Percentiles rank a stretch among this genome's conserved stretches.
Evolutionary conservation across 2,329 filamentous ascomycete species (phyloP).

Genomic region (Diaporthe amygdali): DNA sequence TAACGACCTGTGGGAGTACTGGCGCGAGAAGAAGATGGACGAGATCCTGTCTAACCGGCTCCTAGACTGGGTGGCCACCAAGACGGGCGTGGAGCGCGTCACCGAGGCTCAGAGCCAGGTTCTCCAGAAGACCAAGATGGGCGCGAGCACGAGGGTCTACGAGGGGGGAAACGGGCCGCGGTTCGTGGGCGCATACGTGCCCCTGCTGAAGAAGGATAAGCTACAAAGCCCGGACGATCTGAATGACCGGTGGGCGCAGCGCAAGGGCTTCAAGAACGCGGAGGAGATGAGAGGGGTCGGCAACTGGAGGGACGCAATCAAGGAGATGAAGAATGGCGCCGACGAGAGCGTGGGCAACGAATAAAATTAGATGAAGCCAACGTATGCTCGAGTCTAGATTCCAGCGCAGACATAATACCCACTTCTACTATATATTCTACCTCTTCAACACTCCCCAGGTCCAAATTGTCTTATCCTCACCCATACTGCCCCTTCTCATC

Average conservation of each 20-base stretch:
- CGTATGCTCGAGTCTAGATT: background rate
- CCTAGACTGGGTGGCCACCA: constrained; percentile 63
- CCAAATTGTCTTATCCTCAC: background rate
- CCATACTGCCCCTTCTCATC: constrained; percentile 36
- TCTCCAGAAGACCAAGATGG: constrained; percentile 30
- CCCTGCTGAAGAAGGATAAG: constrained; percentile 56
- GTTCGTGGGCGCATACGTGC: constrained; percentile 58
- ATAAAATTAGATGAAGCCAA: background rate
- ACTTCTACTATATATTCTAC: background rate
- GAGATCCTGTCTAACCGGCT: constrained; percentile 81
- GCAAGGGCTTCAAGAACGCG: constrained; percentile 60
- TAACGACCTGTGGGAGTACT: constrained; percentile 80
- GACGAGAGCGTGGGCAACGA: background rate
- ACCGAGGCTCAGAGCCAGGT: constrained; percentile 47
- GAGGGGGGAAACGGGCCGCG: constrained; percentile 60
- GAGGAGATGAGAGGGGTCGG: constrained; percentile 51
- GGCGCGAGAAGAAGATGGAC: constrained; percentile 87
- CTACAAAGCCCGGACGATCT: constrained; percentile 58
- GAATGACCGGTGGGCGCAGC: constrained; percentile 66
- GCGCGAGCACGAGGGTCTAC: constrained; percentile 47
- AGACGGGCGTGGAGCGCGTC: constrained; percentile 32
- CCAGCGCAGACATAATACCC: background rate
- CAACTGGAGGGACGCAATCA: constrained; percentile 40
- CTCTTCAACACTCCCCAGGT: too few species aligned
- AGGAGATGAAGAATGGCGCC: constrained; percentile 28